Conservation (phyloP, 176 grass and related monocot species). For the Aegilops speltoides region DNA sequence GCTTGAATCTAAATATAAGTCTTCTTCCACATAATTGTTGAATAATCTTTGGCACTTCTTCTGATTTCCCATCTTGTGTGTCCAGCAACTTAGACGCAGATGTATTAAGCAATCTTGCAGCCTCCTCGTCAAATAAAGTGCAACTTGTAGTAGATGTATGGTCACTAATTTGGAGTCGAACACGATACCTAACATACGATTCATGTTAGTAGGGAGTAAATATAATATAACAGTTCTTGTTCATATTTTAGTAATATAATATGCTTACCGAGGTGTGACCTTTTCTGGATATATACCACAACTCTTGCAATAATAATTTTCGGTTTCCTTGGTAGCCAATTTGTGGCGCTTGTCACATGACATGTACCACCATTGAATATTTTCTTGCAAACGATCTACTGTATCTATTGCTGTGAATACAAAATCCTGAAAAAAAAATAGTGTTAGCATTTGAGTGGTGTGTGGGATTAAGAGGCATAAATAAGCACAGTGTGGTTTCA, state of each 20-base stretch:
- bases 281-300: neutral
- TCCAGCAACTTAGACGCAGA: neutral
- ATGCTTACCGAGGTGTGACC: neutral
- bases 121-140: neutral
- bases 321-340: no score
- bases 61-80: no score
- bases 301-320: neutral
- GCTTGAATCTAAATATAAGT: no score
- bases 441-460: no score
- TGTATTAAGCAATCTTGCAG: neutral
- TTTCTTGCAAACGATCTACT: neutral
- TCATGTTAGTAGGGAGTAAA: neutral
- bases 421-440: neutral
- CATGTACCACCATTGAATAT: neutral
- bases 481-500: no score
- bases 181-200: no score
- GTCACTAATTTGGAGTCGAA: neutral
- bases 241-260: neutral
- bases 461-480: no score
- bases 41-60: no score
- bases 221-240: neutral
- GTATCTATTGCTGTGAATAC: neutral
- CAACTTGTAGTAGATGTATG: neutral
- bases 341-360: no score
- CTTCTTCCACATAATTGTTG: no score